Evolutionary conservation across 2,329 filamentous ascomycete genomes (phyloP).

Genomic region (Diatrype stigma): DNA sequence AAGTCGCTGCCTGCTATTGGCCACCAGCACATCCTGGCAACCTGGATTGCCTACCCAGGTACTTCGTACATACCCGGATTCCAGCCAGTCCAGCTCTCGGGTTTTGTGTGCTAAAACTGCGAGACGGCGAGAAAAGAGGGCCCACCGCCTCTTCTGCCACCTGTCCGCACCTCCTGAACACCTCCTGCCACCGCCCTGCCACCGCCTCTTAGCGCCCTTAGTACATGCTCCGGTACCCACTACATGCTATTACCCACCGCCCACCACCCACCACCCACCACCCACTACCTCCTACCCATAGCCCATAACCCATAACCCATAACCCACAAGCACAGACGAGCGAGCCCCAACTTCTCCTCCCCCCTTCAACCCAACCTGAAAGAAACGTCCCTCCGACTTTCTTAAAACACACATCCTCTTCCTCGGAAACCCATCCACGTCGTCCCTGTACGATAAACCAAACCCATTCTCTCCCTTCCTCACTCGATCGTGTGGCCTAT

Average conservation of each 20-base stretch:
- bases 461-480: slow-evolving; percentile 11
- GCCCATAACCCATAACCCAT: background rate
- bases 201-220: background rate
- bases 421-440: background rate
- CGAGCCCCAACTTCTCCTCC: background rate
- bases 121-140: background rate
- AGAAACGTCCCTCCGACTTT: slow-evolving; percentile 1
- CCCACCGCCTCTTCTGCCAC: background rate
- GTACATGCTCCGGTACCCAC: no score
- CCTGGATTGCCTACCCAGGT: no score
- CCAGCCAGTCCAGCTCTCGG: background rate
- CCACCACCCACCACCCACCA: no score
- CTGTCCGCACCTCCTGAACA: background rate
- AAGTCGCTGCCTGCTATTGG: no score
- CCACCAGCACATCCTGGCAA: no score
- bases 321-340: background rate
- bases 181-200: background rate
- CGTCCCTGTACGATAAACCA: slow-evolving; percentile 9
- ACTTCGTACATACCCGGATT: background rate
- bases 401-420: background rate
- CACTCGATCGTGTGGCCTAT: background rate
- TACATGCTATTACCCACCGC: no score
- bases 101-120: background rate
- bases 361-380: slow-evolving; percentile 1
- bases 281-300: no score